Conservation (phyloP, 2,329 filamentous ascomycete genomes). For the Talaromyces sp. region DNA sequence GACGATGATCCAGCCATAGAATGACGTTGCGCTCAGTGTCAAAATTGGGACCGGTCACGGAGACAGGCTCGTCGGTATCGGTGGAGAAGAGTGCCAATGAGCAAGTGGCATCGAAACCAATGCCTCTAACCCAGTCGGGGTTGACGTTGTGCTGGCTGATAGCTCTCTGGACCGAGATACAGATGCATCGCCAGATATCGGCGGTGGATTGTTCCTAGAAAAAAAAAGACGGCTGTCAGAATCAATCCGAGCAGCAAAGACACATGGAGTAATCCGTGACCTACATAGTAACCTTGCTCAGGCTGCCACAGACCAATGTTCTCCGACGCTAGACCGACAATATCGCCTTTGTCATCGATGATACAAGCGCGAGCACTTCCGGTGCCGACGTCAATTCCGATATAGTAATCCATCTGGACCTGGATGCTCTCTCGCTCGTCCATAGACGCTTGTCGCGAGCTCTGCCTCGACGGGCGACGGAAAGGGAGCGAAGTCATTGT, state of each 20-base stretch:
- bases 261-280: too few relatives aligned
- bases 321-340: constrained; percentile 65
- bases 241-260: too few relatives aligned
- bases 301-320: constrained; percentile 78
- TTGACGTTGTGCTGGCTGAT: constrained; percentile 77
- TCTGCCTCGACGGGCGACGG: constrained; percentile 25
- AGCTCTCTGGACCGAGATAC: constrained; percentile 75
- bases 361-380: constrained; percentile 93
- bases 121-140: constrained; percentile 69
- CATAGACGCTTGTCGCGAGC: constrained; percentile 32
- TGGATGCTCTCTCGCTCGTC: constrained; percentile 52
- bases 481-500: constrained; percentile 29
- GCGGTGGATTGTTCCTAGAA: constrained; percentile 90
- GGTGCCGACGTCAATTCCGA: constrained; percentile 94
- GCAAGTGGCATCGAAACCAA: constrained; percentile 98
- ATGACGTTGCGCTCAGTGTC: constrained; percentile 91
- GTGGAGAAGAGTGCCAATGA: constrained; percentile 85
- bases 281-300: constrained; percentile 68
- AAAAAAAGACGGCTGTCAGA: background rate
- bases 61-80: constrained; percentile 83
- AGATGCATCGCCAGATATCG: constrained; percentile 95
- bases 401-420: constrained; percentile 55
- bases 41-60: constrained; percentile 86
- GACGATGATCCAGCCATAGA: constrained; percentile 93
- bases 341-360: constrained; percentile 86